A percentile compares a stretch with the other conserved stretches of the same genome.
Conservation (phyloP, 139 green algal genomes). For the Nannochloris sp. region DNA sequence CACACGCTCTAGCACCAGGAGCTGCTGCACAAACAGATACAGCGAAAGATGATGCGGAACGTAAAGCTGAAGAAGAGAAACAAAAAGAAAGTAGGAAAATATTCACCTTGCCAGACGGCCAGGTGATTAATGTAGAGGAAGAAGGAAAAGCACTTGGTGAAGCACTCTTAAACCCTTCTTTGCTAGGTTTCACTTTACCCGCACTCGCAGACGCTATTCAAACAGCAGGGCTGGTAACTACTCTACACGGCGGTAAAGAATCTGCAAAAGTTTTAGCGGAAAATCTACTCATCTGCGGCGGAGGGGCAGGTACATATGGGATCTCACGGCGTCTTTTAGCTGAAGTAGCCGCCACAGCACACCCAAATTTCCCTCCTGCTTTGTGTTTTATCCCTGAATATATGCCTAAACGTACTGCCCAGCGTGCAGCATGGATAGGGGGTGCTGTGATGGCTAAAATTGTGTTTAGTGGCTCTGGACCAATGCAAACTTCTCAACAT, state of each 20-base stretch:
- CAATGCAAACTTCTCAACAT: constrained; percentile 30
- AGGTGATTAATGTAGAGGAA: constrained; percentile 29
- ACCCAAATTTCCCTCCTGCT: constrained; percentile 12
- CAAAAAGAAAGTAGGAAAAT: not conserved
- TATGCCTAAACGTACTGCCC: constrained; percentile 54
- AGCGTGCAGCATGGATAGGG: constrained; percentile 69
- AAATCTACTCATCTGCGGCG: constrained; percentile 48
- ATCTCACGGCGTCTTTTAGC: constrained; percentile 31
- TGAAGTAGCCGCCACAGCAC: constrained; percentile 29
- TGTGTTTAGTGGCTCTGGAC: constrained; percentile 60
- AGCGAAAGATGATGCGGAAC: not conserved
- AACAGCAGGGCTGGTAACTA: not conserved
- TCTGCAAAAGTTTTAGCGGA: constrained; percentile 38
- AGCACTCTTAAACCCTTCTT: constrained; percentile 37
- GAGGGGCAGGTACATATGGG: constrained; percentile 31
- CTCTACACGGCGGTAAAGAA: not conserved
- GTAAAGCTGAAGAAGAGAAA: not conserved
- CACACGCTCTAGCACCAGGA: not conserved
- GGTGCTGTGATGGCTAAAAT: constrained; percentile 80
- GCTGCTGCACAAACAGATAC: not conserved
- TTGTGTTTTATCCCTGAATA: constrained; percentile 52
- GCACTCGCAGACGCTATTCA: constrained; percentile 22
- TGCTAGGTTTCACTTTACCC: constrained; percentile 18
- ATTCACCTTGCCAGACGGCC: constrained; percentile 53
- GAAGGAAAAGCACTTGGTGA: constrained; percentile 31